Percentiles rank a stretch among this genome's conserved stretches.
These are phyloP conservation scores for Aphanomyces astaci DNA, from an alignment of 352 stramenopile species.

Conservation along the genomic window DNA sequence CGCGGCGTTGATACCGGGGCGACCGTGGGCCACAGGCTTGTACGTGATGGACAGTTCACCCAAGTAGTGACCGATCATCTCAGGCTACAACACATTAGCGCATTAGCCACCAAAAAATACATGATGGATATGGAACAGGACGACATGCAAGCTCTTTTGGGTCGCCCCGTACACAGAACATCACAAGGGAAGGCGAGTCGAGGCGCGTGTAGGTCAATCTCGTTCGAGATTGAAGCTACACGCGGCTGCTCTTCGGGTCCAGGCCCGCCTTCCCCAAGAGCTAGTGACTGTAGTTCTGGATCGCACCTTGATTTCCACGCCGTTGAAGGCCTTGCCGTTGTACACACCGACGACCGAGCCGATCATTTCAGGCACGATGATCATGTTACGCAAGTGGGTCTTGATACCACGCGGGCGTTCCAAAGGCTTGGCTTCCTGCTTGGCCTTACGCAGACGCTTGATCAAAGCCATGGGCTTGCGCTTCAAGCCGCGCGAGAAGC, in stretches of 20 bases:
- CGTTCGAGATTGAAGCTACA: neutral
- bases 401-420: constrained; percentile 99
- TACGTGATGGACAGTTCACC: constrained; percentile 99
- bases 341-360: constrained; percentile 99
- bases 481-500: constrained; percentile 98
- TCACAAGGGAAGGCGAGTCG: constrained; percentile 68
- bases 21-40: constrained; percentile 97
- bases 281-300: constrained; percentile 58
- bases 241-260: constrained; percentile 58
- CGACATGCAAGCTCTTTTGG: constrained; percentile 52
- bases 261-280: constrained; percentile 75
- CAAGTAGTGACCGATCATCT: constrained; percentile 99
- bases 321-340: constrained; percentile 99
- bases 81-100: constrained; percentile 52
- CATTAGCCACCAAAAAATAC: constrained; percentile 9
- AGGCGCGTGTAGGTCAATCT: constrained; percentile 21
- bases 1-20: constrained; percentile 97
- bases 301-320: constrained; percentile 99
- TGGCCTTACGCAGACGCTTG: constrained; percentile 98
- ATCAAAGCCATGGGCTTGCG: constrained; percentile 99
- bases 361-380: constrained; percentile 99
- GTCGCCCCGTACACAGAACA: constrained; percentile 86
- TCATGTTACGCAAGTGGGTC: constrained; percentile 99
- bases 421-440: constrained; percentile 94
- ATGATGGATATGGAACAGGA: constrained; percentile 26